Percentiles rank a stretch among this genome's conserved stretches.
phyloP scores from a whole-genome alignment of 2,329 filamentous ascomycete species.

The Parafenestella ontariensis region DNA sequence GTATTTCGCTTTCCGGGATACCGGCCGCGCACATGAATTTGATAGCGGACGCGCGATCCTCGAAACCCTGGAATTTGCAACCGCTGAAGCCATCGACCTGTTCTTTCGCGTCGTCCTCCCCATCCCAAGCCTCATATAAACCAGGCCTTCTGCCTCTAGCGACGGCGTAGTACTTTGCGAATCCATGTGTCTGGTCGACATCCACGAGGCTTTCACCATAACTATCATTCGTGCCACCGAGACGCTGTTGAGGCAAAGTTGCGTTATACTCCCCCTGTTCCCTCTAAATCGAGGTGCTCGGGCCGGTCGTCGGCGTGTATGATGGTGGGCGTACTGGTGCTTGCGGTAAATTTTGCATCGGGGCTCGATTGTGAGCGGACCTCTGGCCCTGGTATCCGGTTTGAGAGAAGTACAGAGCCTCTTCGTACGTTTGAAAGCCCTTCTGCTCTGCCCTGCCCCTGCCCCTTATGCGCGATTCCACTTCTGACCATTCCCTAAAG shows the following conservation, averaged over 20 bases:
- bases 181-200: background rate
- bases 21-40: background rate
- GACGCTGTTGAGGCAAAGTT: too few relatives aligned
- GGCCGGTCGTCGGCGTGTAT: too few relatives aligned
- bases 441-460: background rate
- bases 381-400: background rate
- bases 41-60: background rate
- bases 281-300: background rate
- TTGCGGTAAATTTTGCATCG: background rate
- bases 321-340: background rate
- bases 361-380: background rate
- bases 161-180: slow-evolving; percentile 1
- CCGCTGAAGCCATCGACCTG: background rate
- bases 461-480: background rate
- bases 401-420: background rate
- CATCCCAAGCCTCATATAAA: background rate
- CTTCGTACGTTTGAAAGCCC: background rate
- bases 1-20: background rate
- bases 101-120: background rate
- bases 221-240: too few relatives aligned
- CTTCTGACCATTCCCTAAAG: background rate
- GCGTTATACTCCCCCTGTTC: background rate
- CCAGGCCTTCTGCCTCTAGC: background rate
- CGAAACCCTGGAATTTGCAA: background rate
- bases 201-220: too few relatives aligned